These are phyloP conservation scores for Saprolegnia diclina DNA, from an alignment of 352 stramenopile species.

Conservation along the genomic window DNA sequence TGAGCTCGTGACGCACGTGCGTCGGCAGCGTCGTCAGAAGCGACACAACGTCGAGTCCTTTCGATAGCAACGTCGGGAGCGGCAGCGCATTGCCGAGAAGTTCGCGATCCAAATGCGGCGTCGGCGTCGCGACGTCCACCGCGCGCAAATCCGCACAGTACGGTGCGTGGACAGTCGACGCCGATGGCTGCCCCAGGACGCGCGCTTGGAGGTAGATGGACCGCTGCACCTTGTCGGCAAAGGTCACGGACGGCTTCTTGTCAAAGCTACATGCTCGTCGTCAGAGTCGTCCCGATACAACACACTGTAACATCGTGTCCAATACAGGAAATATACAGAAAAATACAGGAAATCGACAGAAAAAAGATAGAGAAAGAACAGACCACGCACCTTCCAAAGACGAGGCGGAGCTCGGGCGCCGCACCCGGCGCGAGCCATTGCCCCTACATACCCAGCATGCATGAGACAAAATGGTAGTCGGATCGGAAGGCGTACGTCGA, in stretches of 20 bases:
- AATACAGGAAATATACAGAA: too few species aligned
- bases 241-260: neutral
- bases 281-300: too few species aligned
- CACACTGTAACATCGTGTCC: too few species aligned
- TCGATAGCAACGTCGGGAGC: neutral
- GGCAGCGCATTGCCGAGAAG: neutral
- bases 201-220: neutral
- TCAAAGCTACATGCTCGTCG: neutral
- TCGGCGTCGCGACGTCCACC: neutral
- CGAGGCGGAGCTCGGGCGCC: constrained; percentile 44
- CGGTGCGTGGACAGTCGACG: neutral
- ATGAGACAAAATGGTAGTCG: too few species aligned
- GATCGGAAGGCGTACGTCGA: constrained; percentile 31
- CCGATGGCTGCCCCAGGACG: neutral
- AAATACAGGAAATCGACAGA: too few species aligned
- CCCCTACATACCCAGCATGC: constrained; percentile 1
- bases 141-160: neutral
- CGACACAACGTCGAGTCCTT: neutral
- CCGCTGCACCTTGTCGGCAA: neutral
- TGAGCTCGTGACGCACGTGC: neutral
- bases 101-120: neutral
- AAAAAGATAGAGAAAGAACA: too few species aligned
- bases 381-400: constrained; percentile 48
- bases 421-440: constrained; percentile 52
- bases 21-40: neutral